A percentile compares a stretch with the other conserved stretches of the same genome.
These are phyloP conservation scores for Penicillium turbatum DNA, from an alignment of 495 filamentous ascomycete species.

Conservation along the genomic window DNA sequence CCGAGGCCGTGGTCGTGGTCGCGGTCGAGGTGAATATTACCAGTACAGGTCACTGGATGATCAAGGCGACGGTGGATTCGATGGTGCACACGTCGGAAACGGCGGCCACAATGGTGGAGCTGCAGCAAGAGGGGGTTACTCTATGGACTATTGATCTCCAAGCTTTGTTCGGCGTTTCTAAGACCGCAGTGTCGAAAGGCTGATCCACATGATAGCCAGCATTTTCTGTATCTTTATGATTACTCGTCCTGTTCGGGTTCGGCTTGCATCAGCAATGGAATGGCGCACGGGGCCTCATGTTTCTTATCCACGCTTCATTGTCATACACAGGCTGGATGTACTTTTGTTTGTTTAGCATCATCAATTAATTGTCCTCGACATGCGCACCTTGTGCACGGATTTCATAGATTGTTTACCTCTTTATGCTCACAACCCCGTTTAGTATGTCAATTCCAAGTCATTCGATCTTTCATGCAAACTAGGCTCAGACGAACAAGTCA, in stretches of 20 bases:
- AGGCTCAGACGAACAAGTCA: too few relatives aligned
- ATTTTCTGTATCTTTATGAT: background rate
- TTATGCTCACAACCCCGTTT: too few relatives aligned
- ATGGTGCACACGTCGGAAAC: constrained; percentile 34
- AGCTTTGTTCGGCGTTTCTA: background rate
- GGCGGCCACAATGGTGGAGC: constrained; percentile 12
- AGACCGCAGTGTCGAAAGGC: background rate
- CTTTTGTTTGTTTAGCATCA: background rate
- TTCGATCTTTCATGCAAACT: too few relatives aligned
- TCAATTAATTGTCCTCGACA: background rate
- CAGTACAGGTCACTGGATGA: constrained; percentile 42
- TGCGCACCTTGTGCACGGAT: background rate
- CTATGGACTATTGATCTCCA: constrained; percentile 40
- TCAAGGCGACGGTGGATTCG: constrained; percentile 22
- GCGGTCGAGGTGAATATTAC: constrained; percentile 31
- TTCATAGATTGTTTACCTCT: too few relatives aligned
- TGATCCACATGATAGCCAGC: background rate
- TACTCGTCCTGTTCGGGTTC: background rate
- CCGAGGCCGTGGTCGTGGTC: constrained; percentile 41
- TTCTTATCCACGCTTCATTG: background rate
- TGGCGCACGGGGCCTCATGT: background rate
- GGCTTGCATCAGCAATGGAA: constrained; percentile 3
- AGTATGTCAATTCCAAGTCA: background rate
- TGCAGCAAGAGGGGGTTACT: constrained; percentile 17
- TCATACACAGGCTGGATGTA: background rate